phyloP scores from a whole-genome alignment of 164 flowering plant species.

The Macadamia integrifolia region DNA sequence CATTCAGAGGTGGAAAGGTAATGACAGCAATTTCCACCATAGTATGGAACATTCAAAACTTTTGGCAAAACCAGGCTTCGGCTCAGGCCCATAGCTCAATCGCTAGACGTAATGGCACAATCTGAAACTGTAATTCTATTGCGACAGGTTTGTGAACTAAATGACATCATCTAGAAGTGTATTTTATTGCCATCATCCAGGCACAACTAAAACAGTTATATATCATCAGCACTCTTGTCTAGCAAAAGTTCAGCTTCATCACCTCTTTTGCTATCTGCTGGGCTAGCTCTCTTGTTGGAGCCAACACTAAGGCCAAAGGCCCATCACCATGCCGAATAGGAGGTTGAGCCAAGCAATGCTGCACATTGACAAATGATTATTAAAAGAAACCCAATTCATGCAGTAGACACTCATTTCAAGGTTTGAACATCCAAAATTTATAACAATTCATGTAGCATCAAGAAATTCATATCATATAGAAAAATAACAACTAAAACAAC shows the following conservation, averaged over 20 bases:
- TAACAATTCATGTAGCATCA: too few species aligned
- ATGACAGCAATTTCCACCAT: too few species aligned
- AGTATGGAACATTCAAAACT: too few species aligned
- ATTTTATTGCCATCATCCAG: too few species aligned
- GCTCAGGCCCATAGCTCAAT: too few species aligned
- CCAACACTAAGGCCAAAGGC: slow-evolving; percentile 53
- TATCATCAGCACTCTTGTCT: not conserved
- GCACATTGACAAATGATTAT: slow-evolving; percentile 8
- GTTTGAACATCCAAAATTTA: too few species aligned
- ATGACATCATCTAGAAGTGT: not conserved
- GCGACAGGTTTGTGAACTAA: not conserved
- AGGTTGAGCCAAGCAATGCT: slow-evolving; percentile 59
- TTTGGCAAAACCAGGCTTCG: too few species aligned
- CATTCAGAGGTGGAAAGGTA: too few species aligned
- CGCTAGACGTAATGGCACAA: too few species aligned
- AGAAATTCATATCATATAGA: too few species aligned
- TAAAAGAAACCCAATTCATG: not conserved
- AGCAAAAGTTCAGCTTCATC: not conserved
- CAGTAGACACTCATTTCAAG: too few species aligned
- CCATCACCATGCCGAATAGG: slow-evolving; percentile 54
- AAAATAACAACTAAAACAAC: slow-evolving; percentile 12
- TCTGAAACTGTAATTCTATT: too few species aligned
- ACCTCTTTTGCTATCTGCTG: slow-evolving; percentile 58
- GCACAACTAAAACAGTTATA: not conserved
- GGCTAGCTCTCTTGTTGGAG: slow-evolving; percentile 75